A percentile compares a stretch with the other conserved stretches of the same genome.
Conservation (phyloP, 495 filamentous ascomycete species). For the Pyrenula aspistea region DNA sequence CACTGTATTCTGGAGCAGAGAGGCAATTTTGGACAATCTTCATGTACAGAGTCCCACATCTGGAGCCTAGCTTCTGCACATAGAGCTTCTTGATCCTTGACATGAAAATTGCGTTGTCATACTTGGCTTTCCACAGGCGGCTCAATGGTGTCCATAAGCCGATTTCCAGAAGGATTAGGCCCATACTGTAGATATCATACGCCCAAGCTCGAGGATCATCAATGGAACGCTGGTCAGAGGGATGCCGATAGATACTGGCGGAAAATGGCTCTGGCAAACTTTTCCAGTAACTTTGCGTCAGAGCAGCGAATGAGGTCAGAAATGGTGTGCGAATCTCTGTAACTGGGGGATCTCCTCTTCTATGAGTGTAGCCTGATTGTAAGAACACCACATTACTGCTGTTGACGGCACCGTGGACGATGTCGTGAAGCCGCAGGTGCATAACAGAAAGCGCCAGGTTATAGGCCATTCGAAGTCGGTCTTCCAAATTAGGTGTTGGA, state of each 20-base stretch:
- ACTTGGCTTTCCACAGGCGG: constrained; percentile 54
- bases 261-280: constrained; percentile 15
- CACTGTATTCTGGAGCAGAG: constrained; percentile 49
- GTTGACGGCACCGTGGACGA: constrained; percentile 71
- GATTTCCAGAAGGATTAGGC: constrained; percentile 73
- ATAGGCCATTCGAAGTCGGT: constrained; percentile 72
- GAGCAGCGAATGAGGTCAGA: constrained; percentile 58
- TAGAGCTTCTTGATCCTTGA: constrained; percentile 48
- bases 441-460: constrained; percentile 67
- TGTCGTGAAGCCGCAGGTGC: constrained; percentile 60
- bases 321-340: constrained; percentile 62
- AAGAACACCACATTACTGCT: constrained; percentile 74
- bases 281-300: neutral
- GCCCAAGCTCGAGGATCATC: constrained; percentile 40
- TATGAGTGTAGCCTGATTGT: constrained; percentile 13
- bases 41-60: constrained; percentile 67
- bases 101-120: constrained; percentile 51
- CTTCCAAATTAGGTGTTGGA: constrained; percentile 50
- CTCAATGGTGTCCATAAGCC: constrained; percentile 77
- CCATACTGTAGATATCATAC: constrained; percentile 77
- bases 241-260: constrained; percentile 65
- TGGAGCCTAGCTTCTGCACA: constrained; percentile 52
- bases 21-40: constrained; percentile 72
- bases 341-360: constrained; percentile 27
- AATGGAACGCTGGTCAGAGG: constrained; percentile 53